These are phyloP conservation scores for Thalassiosira ordinaria DNA, from an alignment of 352 stramenopile species.

Conservation along the genomic window DNA sequence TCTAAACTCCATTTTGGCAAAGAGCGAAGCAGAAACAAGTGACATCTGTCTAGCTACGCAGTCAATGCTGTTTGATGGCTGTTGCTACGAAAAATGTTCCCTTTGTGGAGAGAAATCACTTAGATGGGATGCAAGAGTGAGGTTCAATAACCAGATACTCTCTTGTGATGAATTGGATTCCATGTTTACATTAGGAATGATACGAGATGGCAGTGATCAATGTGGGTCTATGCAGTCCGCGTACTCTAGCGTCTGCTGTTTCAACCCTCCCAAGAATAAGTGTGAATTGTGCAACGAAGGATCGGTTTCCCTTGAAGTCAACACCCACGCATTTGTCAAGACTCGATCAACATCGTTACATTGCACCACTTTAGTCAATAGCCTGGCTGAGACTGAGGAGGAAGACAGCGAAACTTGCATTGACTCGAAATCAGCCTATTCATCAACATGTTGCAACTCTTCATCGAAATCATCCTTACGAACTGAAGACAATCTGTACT, in stretches of 20 bases:
- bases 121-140: slow-evolving; percentile 48
- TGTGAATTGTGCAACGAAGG: slow-evolving; percentile 51
- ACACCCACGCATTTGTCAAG: slow-evolving; percentile 60
- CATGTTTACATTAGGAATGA: slow-evolving; percentile 50
- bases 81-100: slow-evolving; percentile 60
- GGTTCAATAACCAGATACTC: slow-evolving; percentile 58
- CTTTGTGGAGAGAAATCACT: slow-evolving; percentile 52
- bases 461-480: slow-evolving; percentile 11
- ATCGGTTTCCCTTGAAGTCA: slow-evolving; percentile 39
- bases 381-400: slow-evolving; percentile 55
- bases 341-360: slow-evolving; percentile 40
- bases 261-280: slow-evolving; percentile 40
- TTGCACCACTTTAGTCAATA: slow-evolving; percentile 44
- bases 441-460: slow-evolving; percentile 50
- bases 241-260: slow-evolving; percentile 50
- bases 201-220: slow-evolving; percentile 35
- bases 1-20: slow-evolving; percentile 57
- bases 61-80: slow-evolving; percentile 56
- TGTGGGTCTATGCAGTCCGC: slow-evolving; percentile 47
- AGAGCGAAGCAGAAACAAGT: slow-evolving; percentile 51
- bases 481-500: slow-evolving; percentile 20
- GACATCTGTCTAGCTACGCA: slow-evolving; percentile 57
- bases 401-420: slow-evolving; percentile 53
- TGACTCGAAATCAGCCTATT: slow-evolving; percentile 54
- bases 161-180: slow-evolving; percentile 54